Evolutionary conservation across 371 early-diverging fungal species (phyloP).

Genomic region (Dichotomocladium elegans): DNA sequence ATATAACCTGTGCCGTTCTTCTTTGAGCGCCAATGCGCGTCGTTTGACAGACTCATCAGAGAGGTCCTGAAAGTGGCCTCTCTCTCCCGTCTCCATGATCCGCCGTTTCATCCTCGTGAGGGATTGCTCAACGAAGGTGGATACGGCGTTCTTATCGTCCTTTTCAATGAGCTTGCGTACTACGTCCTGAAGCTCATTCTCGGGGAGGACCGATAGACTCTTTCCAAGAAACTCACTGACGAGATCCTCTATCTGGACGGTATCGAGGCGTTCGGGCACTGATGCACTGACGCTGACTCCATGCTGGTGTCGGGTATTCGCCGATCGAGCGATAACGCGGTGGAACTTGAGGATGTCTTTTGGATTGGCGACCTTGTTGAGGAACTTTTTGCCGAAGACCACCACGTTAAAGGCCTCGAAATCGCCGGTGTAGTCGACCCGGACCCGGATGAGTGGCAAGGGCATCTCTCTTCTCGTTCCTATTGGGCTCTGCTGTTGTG

Average conservation of each 20-base stretch:
- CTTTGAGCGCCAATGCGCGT: constrained; percentile 12
- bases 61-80: constrained; percentile 3
- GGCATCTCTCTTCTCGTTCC: constrained; percentile 53
- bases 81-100: not conserved
- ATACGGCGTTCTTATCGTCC: constrained; percentile 81
- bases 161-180: constrained; percentile 83
- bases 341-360: constrained; percentile 87
- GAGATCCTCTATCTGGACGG: constrained; percentile 68
- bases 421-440: constrained; percentile 85
- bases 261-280: constrained; percentile 64
- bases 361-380: constrained; percentile 91
- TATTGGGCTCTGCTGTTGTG: constrained; percentile 17
- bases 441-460: constrained; percentile 74
- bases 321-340: constrained; percentile 28
- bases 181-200: constrained; percentile 76
- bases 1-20: constrained; percentile 7
- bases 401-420: constrained; percentile 81
- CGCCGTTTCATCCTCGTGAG: constrained; percentile 6
- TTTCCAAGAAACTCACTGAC: constrained; percentile 70
- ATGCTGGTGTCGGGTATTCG: not conserved
- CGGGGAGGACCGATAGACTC: constrained; percentile 71
- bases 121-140: constrained; percentile 41
- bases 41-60: constrained; percentile 19
- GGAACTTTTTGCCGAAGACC: constrained; percentile 81
- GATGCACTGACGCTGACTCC: constrained; percentile 1